These are phyloP conservation scores for Lentinula lateritia DNA, from an alignment of 768 basidiomycete genomes.

Conservation along the genomic window DNA sequence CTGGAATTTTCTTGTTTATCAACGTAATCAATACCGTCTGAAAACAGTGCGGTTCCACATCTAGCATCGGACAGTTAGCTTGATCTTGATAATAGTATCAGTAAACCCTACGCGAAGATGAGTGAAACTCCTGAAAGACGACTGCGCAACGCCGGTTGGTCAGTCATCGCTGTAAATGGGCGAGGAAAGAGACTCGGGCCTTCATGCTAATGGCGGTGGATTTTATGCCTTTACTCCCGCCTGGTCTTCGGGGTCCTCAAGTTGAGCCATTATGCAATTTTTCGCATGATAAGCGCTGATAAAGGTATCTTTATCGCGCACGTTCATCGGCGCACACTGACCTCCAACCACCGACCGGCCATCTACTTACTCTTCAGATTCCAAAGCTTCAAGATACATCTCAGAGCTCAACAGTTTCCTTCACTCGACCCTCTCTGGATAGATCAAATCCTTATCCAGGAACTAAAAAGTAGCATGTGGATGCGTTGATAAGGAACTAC, in stretches of 20 bases:
- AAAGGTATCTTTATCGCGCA: neutral
- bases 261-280: neutral
- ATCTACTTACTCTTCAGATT: too few species aligned
- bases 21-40: conserved; percentile 50
- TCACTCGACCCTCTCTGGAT: neutral
- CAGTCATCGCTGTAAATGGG: neutral
- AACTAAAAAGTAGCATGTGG: neutral
- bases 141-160: neutral
- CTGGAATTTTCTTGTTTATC: neutral
- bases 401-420: too few species aligned
- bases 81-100: neutral
- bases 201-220: neutral
- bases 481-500: neutral
- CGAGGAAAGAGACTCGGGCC: neutral
- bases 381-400: too few species aligned
- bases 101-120: conserved; percentile 69
- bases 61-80: conserved; percentile 28
- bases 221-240: neutral
- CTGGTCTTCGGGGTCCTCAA: neutral
- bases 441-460: neutral
- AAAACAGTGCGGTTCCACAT: conserved; percentile 85
- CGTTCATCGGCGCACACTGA: neutral
- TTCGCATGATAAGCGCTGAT: neutral
- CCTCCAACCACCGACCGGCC: too few species aligned
- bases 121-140: conserved; percentile 53